A percentile compares a stretch with the other conserved stretches of the same genome.
Conservation (phyloP, 164 flowering plant genomes). For the Annona cherimola region DNA sequence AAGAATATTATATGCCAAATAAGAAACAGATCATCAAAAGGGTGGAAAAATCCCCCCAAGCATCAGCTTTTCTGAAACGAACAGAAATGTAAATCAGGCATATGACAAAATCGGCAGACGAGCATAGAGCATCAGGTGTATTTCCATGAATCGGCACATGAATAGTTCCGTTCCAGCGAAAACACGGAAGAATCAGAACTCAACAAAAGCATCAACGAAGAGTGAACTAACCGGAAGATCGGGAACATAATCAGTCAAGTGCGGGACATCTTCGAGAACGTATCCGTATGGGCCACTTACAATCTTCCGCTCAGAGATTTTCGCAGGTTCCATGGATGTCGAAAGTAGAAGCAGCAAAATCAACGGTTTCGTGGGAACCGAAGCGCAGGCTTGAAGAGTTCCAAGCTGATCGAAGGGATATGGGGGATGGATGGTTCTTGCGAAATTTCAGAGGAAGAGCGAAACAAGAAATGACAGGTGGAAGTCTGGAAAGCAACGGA, state of each 20-base stretch:
- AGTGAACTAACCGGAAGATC: constrained; percentile 38
- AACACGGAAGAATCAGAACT: neutral
- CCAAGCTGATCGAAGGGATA: neutral
- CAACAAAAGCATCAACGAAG: neutral
- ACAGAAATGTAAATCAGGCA: neutral
- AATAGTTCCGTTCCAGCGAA: neutral
- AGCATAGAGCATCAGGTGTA: neutral
- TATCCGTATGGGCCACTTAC: constrained; percentile 36
- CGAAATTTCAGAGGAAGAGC: neutral
- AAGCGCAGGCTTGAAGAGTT: neutral
- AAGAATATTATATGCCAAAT: neutral
- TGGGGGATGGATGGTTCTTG: too few species aligned
- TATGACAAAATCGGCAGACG: neutral
- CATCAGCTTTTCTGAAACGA: neutral
- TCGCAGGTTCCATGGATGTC: constrained; percentile 1
- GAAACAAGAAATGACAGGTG: neutral
- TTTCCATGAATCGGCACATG: neutral
- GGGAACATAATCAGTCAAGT: constrained; percentile 48
- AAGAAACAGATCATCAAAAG: neutral
- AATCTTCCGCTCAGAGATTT: constrained; percentile 26
- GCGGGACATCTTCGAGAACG: constrained; percentile 65
- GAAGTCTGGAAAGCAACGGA: neutral
- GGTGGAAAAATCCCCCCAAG: neutral
- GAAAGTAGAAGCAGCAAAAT: neutral
- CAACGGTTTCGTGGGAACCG: neutral